Evolutionary conservation across 768 basidiomycete species (phyloP).

Genomic region (Suillus discolor): DNA sequence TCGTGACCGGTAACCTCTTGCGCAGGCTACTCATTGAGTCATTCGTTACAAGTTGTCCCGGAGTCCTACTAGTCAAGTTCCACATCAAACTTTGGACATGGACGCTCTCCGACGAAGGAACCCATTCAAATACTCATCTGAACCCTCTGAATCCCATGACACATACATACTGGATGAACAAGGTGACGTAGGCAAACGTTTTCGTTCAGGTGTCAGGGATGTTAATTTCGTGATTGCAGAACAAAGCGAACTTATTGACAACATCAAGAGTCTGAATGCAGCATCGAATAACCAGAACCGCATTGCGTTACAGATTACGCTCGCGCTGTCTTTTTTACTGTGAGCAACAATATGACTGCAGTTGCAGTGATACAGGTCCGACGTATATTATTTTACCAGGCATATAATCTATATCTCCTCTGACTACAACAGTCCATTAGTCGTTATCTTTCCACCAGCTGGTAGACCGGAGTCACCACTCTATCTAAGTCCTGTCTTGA

Average conservation of each 20-base stretch:
- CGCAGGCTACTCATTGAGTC: constrained; percentile 14
- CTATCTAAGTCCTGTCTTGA: constrained; percentile 47
- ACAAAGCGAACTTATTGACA: constrained; percentile 60
- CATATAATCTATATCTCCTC: constrained; percentile 51
- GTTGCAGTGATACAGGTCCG: constrained; percentile 12
- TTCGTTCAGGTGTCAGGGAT: constrained; percentile 4
- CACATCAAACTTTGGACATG: constrained; percentile 16
- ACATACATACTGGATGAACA: constrained; percentile 52
- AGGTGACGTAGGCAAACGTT: constrained; percentile 34
- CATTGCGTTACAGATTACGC: constrained; percentile 40
- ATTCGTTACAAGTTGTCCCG: constrained; percentile 6
- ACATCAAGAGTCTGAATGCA: constrained; percentile 46
- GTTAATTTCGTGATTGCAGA: constrained; percentile 40
- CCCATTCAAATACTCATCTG: constrained; percentile 42
- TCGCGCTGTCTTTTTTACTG: constrained; percentile 50
- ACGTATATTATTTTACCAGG: constrained; percentile 29
- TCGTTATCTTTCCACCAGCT: constrained; percentile 42
- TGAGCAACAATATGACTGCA: constrained; percentile 28
- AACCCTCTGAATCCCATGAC: constrained; percentile 21
- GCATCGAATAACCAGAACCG: constrained; percentile 45
- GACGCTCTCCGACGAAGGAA: constrained; percentile 44
- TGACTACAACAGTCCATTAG: constrained; percentile 49
- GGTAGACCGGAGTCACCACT: constrained; percentile 33
- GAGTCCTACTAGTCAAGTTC: not conserved
- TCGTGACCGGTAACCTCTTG: too few relatives aligned